A percentile compares a stretch with the other conserved stretches of the same genome.
Evolutionary conservation across 352 stramenopile species (phyloP).

Genomic region (Pythium phragmitis): DNA sequence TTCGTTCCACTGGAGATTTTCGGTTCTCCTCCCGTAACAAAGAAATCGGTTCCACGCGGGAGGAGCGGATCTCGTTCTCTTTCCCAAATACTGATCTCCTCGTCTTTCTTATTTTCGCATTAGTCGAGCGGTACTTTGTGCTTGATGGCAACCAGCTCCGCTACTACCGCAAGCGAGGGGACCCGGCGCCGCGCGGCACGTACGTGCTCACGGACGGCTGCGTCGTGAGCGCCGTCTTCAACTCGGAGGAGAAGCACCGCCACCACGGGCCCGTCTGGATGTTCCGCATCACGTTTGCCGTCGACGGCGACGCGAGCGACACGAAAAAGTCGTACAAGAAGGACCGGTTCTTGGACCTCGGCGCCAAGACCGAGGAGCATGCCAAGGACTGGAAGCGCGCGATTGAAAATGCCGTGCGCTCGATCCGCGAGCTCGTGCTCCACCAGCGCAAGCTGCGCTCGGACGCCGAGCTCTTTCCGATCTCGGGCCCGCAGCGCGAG

Average conservation of each 20-base stretch:
- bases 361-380: slow-evolving; percentile 81
- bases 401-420: slow-evolving; percentile 77
- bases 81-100: not conserved
- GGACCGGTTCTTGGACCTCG: slow-evolving; percentile 83
- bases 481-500: slow-evolving; percentile 44
- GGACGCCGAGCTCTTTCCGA: slow-evolving; percentile 73
- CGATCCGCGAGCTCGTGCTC: slow-evolving; percentile 63
- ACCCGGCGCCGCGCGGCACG: slow-evolving; percentile 75
- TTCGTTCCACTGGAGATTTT: not conserved
- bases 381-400: slow-evolving; percentile 81
- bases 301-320: slow-evolving; percentile 51
- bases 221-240: slow-evolving; percentile 76
- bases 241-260: slow-evolving; percentile 88
- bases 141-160: slow-evolving; percentile 84
- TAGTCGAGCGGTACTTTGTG: slow-evolving; percentile 87
- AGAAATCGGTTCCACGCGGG: not conserved
- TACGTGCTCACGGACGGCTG: slow-evolving; percentile 86
- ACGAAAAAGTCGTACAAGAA: slow-evolving; percentile 88
- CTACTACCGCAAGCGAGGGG: slow-evolving; percentile 86
- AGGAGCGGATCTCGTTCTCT: not conserved
- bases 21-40: not conserved
- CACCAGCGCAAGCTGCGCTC: slow-evolving; percentile 77
- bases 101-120: not conserved
- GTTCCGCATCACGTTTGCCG: slow-evolving; percentile 87
- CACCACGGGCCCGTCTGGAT: slow-evolving; percentile 87